Percentiles rank a stretch among this genome's conserved stretches.
Conservation (phyloP, 768 basidiomycete genomes). For the Dioszegia crocea region DNA sequence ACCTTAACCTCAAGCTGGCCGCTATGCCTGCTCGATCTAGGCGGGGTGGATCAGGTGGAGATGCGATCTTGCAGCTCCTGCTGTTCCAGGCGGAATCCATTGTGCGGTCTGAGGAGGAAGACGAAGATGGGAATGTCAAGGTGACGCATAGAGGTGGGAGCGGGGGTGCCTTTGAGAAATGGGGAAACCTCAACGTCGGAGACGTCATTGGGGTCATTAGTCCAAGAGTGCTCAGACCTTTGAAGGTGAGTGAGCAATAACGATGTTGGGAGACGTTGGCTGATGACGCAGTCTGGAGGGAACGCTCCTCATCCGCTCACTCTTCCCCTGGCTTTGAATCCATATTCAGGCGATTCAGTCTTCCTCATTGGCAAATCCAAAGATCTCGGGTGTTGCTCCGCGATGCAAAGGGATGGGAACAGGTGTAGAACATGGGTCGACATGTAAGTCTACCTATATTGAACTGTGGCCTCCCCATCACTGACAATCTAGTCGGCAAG, state of each 20-base stretch:
- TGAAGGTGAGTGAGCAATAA: constrained; percentile 58
- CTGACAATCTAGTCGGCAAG: constrained; percentile 55
- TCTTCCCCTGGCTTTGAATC: constrained; percentile 82
- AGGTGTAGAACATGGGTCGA: constrained; percentile 86
- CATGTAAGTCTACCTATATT: constrained; percentile 37
- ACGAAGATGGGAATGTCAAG: constrained; percentile 57
- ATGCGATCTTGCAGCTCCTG: constrained; percentile 74
- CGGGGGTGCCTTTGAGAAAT: constrained; percentile 80
- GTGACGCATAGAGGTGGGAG: constrained; percentile 74
- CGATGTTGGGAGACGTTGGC: not conserved
- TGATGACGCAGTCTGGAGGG: constrained; percentile 31
- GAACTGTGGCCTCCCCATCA: not conserved
- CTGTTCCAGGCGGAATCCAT: constrained; percentile 80
- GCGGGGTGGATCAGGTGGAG: constrained; percentile 64
- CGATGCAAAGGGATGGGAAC: constrained; percentile 71
- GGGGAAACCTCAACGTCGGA: constrained; percentile 76
- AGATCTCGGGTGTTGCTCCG: constrained; percentile 81
- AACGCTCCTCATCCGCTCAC: constrained; percentile 66
- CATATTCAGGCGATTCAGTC: constrained; percentile 72
- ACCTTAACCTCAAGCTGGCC: constrained; percentile 69
- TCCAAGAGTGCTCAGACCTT: constrained; percentile 78
- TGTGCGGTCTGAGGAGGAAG: constrained; percentile 50
- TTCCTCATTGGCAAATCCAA: constrained; percentile 77
- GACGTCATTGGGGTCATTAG: constrained; percentile 87
- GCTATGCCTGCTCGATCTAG: constrained; percentile 57